Evolutionary conservation across 495 filamentous ascomycete genomes (phyloP).

Genomic region (Aspergillus conjunctus): DNA sequence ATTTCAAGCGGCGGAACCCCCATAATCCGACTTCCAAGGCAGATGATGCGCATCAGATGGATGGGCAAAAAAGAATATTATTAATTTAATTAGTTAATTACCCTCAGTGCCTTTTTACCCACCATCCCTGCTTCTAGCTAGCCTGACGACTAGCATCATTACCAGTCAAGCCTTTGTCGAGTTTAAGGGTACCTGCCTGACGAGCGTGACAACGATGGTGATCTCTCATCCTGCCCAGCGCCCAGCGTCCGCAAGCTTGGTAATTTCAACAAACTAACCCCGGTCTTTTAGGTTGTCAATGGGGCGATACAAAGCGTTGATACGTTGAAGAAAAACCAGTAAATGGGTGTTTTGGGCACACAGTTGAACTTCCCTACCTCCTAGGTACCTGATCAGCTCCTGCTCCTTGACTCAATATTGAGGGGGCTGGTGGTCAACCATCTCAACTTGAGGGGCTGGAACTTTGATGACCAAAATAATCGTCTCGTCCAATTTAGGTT

Average conservation of each 20-base stretch:
- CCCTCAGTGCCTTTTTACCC: background rate
- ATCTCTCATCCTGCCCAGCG: no score
- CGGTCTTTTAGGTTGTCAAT: no score
- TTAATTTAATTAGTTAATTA: background rate
- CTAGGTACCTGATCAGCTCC: background rate
- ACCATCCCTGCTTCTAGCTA: background rate
- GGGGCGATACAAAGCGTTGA: background rate
- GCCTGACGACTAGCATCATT: no score
- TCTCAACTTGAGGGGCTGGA: background rate
- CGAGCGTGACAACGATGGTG: no score
- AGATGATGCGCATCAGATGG: background rate
- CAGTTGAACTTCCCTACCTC: no score
- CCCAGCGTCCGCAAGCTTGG: no score
- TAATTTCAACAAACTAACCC: no score
- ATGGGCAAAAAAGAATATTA: background rate
- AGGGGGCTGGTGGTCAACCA: background rate
- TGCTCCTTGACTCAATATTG: background rate
- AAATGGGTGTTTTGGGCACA: conserved; percentile 1
- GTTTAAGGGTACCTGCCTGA: no score
- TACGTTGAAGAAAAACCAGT: background rate
- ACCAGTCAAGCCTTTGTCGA: no score
- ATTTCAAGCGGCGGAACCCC: background rate
- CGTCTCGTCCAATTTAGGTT: background rate
- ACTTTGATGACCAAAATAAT: background rate
- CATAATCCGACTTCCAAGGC: background rate